Base-by-base conservation (phyloP, 1,284 basidiomycete species). In the Ganoderma leucocontextum region DNA sequence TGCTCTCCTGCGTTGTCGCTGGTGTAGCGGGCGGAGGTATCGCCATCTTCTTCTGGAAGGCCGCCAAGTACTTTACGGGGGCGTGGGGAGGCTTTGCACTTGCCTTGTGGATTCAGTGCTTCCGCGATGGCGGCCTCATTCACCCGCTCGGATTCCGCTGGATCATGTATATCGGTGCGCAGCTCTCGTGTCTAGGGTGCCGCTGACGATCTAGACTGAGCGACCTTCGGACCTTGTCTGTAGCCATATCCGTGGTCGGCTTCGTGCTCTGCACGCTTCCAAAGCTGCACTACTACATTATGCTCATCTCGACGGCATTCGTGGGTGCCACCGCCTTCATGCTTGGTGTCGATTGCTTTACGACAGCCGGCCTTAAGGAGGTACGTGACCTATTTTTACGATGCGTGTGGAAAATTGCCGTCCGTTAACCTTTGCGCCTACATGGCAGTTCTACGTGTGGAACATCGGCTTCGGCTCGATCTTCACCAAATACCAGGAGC, bases 311-410 rank as follows among this genome's bases (percentile, higher is more conserved):
- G 60, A 97, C 96, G 35, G 93, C 94, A 35, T 86, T 94, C 73
- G 92, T 97, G 66, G 97, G 97, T 29, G 91, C 95, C n/a, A 93
- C 93, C n/a, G 92, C 95, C 0, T 91, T 97, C 77, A 95, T 96
- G 68, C 85, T 98, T 25, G 96, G 96, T 10, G 89, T 98, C 62
- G 97, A 99, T 80, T 98, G 97, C 80, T 98, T 91, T 79, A 94
- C 95, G 3, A 92, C 94, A 7, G 94, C 92, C 5, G 94, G 93
- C 33, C 86, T 98, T 67, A 98, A 98, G 83, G 97, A 98, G 86
- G 93, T 93, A 72, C 72, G 79, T 78, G 49, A 17, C 25, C 29
- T 67, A 42, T 38, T 57, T 60, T 33, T 68, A 35, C 42, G 55
- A 39, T 65, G 49, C 35, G 38, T 7, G 25, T 52, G 49, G 52